Base-by-base conservation (phyloP, 768 basidiomycete genomes). In the Cystofilobasidium ferigula region DNA sequence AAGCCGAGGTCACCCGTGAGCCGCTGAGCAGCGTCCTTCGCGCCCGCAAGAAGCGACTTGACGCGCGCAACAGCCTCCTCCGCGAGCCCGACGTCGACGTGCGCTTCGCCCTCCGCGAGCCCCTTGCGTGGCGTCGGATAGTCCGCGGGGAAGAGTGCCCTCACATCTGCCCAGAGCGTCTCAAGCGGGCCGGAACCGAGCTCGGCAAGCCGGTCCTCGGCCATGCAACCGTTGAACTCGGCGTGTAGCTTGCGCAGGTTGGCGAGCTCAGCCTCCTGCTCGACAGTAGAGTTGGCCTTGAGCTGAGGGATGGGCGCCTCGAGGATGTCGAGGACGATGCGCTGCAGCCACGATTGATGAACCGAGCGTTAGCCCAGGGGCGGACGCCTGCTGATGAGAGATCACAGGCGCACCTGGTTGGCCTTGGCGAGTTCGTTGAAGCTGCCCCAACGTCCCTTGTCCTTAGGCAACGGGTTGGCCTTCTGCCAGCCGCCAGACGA, bases 401-500 rank as follows among this genome's bases (percentile, higher is more conserved):
- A 36, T 24, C n/a, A 9, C 2, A 57, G 24, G 8, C 20, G 35
- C n/a, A 64, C 63, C 57, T 62, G 43, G 40, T 69, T 69, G 12
- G 45, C 28, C 30, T 47, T 34, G 26, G 38, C 24, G 45, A 71
- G 69, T 18, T 81, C 79, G 61, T 86, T 82, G 73, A 93, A 93
- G 30, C 82, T 81, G 45, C 85, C 87, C 70, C 81, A 85, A 62
- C 78, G 79, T 40, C 85, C 82, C 73, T 89, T 88, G 74, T 89
- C 90, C 0, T 89, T 84, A 1, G 95, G 94, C 48, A 99, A 80
- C 36, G 89, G 87, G 74, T 98, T 85, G 0, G 79, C 77, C 47
- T 82, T 82, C 24, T 87, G 79, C 94, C 94, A 99, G 16, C 91
- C 91, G 22, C 89, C 89, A 72, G 61, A 86, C 89, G 92, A 84